Percentiles rank a stretch among this genome's conserved stretches.
Evolutionary conservation across 164 flowering plant genomes (phyloP).

Genomic region (Umbilicus rupestris): DNA sequence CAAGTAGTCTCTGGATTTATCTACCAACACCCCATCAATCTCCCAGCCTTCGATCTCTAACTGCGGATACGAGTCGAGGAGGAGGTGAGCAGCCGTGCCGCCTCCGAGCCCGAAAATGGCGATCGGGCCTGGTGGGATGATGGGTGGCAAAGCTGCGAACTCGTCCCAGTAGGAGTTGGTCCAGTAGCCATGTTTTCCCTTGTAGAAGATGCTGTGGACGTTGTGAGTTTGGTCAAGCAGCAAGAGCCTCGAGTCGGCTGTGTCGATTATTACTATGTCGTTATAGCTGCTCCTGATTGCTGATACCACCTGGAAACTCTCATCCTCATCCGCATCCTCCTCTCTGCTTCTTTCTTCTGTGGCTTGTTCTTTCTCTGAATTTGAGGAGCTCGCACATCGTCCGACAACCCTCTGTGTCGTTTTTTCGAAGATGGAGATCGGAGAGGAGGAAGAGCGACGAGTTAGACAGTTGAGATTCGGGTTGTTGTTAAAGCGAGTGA

Average conservation of each 20-base stretch:
- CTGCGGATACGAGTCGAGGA: constrained; percentile 76
- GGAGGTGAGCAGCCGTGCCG: constrained; percentile 69
- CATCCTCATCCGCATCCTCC: constrained; percentile 17
- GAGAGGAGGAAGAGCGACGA: too few species aligned
- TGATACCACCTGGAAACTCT: constrained; percentile 34
- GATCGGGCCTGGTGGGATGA: constrained; percentile 69
- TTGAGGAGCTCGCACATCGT: background rate
- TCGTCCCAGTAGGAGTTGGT: constrained; percentile 89
- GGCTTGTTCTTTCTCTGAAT: background rate
- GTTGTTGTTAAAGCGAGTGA: background rate
- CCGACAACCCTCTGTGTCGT: background rate
- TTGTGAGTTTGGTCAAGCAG: constrained; percentile 67
- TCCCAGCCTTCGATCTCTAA: constrained; percentile 83
- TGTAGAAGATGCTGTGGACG: constrained; percentile 59
- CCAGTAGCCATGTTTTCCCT: constrained; percentile 38
- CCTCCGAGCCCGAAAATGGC: constrained; percentile 74
- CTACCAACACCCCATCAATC: constrained; percentile 72
- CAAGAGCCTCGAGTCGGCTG: constrained; percentile 36
- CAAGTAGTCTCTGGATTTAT: constrained; percentile 64
- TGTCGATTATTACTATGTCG: constrained; percentile 60
- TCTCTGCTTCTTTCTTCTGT: background rate
- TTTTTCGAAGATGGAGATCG: background rate
- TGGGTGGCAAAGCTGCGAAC: constrained; percentile 64
- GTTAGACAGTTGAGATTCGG: background rate
- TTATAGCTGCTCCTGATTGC: constrained; percentile 37